phyloP scores from a whole-genome alignment of 148 eudicot genomes.

The Vaccinium vitisidaea region DNA sequence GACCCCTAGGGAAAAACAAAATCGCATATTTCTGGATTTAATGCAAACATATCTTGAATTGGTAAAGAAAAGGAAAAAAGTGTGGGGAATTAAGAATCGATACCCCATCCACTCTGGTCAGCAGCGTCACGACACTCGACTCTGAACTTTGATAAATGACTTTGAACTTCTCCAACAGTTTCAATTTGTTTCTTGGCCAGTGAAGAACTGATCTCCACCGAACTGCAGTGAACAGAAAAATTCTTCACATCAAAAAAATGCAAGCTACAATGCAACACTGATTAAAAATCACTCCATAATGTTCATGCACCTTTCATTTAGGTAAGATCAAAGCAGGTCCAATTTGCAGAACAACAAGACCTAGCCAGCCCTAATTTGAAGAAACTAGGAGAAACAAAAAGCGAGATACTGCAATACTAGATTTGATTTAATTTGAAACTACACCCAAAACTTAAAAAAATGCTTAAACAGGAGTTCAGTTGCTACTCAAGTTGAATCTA shows the following conservation, averaged over 20 bases:
- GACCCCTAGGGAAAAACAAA: neutral
- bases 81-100: slow-evolving; percentile 8
- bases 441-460: neutral
- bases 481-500: neutral
- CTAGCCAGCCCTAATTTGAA: neutral
- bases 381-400: neutral
- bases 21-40: neutral
- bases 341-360: neutral
- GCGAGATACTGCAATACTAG: neutral
- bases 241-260: neutral
- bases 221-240: slow-evolving; percentile 53
- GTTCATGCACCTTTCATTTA: neutral
- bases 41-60: neutral
- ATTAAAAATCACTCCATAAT: neutral
- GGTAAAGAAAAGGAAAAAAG: slow-evolving; percentile 12
- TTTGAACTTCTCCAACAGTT: slow-evolving; percentile 81
- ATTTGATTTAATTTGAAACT: neutral
- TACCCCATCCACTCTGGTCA: slow-evolving; percentile 91
- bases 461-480: neutral
- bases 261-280: neutral
- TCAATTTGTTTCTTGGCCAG: slow-evolving; percentile 79
- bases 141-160: slow-evolving; percentile 73
- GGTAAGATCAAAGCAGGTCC: neutral
- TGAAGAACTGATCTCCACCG: slow-evolving; percentile 89
- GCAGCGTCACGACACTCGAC: slow-evolving; percentile 96